Conservation (phyloP, 306 rosid genomes). For the Quillaja saponaria region DNA sequence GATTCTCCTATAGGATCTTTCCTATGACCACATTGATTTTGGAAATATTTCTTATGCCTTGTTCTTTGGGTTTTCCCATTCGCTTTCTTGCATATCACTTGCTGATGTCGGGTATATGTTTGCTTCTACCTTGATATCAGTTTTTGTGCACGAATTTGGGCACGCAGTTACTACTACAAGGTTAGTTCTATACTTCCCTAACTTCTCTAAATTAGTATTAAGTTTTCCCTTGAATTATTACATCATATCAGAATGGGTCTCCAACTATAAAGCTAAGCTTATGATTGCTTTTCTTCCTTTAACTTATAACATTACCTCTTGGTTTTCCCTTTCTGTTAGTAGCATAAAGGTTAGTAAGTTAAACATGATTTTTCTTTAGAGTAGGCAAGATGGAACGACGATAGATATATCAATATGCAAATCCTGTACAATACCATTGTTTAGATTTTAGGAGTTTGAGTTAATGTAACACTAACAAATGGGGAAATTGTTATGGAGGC, state of each 20-base stretch:
- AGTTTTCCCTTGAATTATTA: neutral
- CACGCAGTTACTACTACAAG: conserved; percentile 84
- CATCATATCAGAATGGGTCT: neutral
- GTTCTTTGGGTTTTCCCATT: conserved; percentile 55
- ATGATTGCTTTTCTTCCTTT: no score
- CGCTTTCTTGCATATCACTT: conserved; percentile 42
- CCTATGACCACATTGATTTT: conserved; percentile 26
- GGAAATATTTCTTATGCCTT: conserved; percentile 29
- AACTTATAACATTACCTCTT: no score
- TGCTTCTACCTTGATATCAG: conserved; percentile 65
- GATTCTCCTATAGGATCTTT: conserved; percentile 68
- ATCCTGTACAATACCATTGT: no score
- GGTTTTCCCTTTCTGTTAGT: no score
- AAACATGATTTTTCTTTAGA: no score
- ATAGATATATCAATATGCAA: no score
- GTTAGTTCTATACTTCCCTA: conserved; percentile 40
- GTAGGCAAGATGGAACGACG: no score
- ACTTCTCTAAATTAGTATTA: neutral
- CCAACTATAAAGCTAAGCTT: neutral
- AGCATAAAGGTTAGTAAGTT: no score
- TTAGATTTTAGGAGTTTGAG: no score
- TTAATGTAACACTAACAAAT: no score
- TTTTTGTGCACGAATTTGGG: conserved; percentile 68
- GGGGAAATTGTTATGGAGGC: no score
- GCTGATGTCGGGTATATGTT: conserved; percentile 59